Evolutionary conservation across 1,284 basidiomycete genomes (phyloP), one percentile per base, ranked within the genome.

Genomic region (Ganoderma leucocontextum): DNA sequence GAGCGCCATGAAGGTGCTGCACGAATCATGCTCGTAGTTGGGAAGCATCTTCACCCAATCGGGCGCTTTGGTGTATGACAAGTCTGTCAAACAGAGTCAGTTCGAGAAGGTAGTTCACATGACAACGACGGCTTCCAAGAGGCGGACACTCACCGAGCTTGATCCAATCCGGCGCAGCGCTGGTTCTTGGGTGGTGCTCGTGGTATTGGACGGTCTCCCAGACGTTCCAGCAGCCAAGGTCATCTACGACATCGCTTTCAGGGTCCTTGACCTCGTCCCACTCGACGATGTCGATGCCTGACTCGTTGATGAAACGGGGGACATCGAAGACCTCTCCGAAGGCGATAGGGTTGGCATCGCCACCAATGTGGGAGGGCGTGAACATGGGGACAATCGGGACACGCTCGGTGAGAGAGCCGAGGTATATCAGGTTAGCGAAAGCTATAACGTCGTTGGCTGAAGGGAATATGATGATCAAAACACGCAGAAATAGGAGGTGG

Each of bases 361-460:
- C 81, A 53, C 87, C 87, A 60, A 92, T 84, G 74, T 93, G 91
- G 7, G 88, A 88, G 3, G 91, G 91, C 0, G 82, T 86, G 74
- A 92, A 92, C 75, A 85, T 84, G 9, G 87, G 84, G 10, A 93
- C 73, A 68, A 93, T 83, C 8, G 91, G 88, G 41, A 91, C 84
- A 52, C 90, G 89, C 63, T 87, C 85, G 2, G 90, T 90, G 65
- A 92, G 82, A 52, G 86, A 67, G 29, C 83, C 90, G 33, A 93
- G 83, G 75, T 92, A 92, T 55, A 92, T 82, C 65, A 92, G 81
- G 75, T 92, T 92, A 61, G 86, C 86, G 85, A 91, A 90, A 68
- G 88, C 87, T 83, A 91, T 89, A 22, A 91, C 88, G 79, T 91
- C 89, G 82, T 91, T 91, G 3, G 89, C 89, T 91, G 73, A 35